Percentiles rank a stretch among this genome's conserved stretches.
These are phyloP conservation scores for Rhizophagus sp. DNA, from an alignment of 192 early-diverging fungal species.

Conservation along the genomic window DNA sequence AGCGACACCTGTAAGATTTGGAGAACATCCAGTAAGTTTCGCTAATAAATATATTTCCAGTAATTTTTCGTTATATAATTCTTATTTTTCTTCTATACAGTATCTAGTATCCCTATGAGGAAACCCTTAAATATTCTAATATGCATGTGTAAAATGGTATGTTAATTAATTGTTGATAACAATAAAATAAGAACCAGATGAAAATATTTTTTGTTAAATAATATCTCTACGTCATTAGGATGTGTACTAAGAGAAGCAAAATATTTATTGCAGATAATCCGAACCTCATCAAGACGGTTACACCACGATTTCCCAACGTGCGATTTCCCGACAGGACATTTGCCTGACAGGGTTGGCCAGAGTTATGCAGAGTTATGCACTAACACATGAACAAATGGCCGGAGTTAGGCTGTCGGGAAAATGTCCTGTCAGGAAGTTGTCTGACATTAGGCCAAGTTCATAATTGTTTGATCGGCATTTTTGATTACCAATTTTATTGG, in stretches of 20 bases:
- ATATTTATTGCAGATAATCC: slow-evolving; percentile 67
- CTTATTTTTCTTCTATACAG: slow-evolving; percentile 62
- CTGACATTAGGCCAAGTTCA: no score
- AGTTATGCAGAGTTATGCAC: no score
- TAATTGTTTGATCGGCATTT: no score
- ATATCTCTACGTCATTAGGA: slow-evolving; percentile 36
- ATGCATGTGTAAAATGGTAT: slow-evolving; percentile 87
- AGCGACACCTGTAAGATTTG: slow-evolving; percentile 57
- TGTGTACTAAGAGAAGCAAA: slow-evolving; percentile 62
- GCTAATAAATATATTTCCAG: neutral
- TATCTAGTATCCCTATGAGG: slow-evolving; percentile 73
- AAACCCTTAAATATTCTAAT: slow-evolving; percentile 75
- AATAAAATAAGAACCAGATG: no score
- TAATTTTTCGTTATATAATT: slow-evolving; percentile 19
- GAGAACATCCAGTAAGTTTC: slow-evolving; percentile 51
- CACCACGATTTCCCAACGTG: no score
- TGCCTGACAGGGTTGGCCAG: no score
- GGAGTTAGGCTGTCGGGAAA: no score
- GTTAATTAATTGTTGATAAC: neutral
- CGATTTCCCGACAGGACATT: no score
- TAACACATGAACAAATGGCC: no score
- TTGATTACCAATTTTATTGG: no score
- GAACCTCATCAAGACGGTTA: slow-evolving; percentile 47
- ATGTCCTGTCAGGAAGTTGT: no score
- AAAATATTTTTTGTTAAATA: neutral